A percentile compares a stretch with the other conserved stretches of the same genome.
These are phyloP conservation scores for Babesia bovis DNA, from an alignment of 169 alveolate species.

Conservation along the genomic window DNA sequence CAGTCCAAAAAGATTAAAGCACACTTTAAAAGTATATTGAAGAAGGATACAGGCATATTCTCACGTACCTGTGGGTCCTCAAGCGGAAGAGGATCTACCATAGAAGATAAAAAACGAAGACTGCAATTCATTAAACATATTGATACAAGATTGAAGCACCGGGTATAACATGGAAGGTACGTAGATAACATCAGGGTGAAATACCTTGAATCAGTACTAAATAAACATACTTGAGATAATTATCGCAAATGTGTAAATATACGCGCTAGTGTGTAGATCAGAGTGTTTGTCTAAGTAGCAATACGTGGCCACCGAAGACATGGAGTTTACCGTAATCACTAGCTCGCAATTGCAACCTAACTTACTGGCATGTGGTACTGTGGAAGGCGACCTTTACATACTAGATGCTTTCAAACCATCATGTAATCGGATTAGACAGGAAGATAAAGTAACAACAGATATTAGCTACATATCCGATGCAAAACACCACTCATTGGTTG, in stretches of 20 bases:
- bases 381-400: conserved; percentile 3
- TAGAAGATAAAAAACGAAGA: conserved; percentile 37
- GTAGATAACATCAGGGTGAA: too few species aligned
- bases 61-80: conserved; percentile 44
- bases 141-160: conserved; percentile 22
- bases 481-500: neutral
- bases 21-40: conserved; percentile 52
- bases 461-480: neutral
- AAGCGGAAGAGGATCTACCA: conserved; percentile 19
- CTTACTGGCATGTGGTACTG: conserved; percentile 14
- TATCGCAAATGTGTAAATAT: too few species aligned
- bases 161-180: neutral
- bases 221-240: too few species aligned
- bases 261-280: too few species aligned
- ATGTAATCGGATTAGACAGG: conserved; percentile 2
- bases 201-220: too few species aligned
- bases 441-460: neutral
- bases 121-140: conserved; percentile 55
- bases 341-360: conserved; percentile 27
- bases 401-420: conserved; percentile 9
- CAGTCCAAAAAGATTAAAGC: conserved; percentile 28
- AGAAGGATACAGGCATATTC: conserved; percentile 38
- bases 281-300: too few species aligned
- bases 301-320: too few species aligned
- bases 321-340: conserved; percentile 31